Evolutionary conservation across 441 rosid genomes (phyloP).

Genomic region (Populus hybrid): DNA sequence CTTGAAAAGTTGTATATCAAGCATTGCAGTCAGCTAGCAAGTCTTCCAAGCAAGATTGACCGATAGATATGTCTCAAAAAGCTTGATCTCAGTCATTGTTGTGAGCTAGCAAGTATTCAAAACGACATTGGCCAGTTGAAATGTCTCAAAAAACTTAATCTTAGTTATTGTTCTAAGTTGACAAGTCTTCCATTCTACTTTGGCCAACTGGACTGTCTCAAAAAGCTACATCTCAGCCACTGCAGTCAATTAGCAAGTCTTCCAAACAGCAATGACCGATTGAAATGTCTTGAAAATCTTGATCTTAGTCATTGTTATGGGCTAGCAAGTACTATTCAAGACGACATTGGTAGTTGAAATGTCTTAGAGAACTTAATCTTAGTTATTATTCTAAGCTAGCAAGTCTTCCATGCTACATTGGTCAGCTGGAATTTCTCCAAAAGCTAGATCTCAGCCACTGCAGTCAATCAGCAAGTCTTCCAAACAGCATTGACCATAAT

Average conservation of each 20-base stretch:
- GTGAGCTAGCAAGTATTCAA: background rate
- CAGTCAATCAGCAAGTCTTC: background rate
- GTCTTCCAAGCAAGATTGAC: no score
- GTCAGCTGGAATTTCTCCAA: no score
- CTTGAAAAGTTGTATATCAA: no score
- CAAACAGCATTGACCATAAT: background rate
- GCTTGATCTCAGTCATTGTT: background rate
- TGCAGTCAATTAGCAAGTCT: background rate
- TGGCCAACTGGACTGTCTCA: no score
- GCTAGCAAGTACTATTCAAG: background rate
- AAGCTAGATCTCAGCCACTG: background rate
- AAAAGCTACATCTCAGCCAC: background rate
- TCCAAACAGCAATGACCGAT: background rate
- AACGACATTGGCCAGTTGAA: conserved; percentile 4
- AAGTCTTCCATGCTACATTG: background rate
- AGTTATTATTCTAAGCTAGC: background rate
- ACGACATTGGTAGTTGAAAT: conserved; percentile 1
- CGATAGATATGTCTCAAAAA: background rate
- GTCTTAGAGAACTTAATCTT: background rate
- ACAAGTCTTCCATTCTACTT: no score
- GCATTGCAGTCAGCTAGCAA: no score
- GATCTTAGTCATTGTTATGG: background rate
- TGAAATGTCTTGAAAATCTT: background rate
- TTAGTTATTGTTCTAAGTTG: background rate
- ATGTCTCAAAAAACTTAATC: background rate